A percentile compares a stretch with the other conserved stretches of the same genome.
Conservation (phyloP, 2,329 filamentous ascomycete species). For the Claviceps citrina region DNA sequence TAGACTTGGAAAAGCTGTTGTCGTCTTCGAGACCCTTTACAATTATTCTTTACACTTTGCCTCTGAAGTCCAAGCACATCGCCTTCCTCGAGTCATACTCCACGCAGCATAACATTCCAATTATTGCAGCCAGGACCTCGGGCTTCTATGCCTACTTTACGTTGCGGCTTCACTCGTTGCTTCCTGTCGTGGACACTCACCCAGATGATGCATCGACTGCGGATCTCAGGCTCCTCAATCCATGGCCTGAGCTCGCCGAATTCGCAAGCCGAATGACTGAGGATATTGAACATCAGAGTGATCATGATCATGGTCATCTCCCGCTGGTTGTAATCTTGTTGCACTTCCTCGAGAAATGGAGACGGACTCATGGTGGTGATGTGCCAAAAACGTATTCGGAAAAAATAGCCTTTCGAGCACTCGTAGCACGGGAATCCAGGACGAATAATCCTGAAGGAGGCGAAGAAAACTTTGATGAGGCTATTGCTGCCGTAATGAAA, state of each 20-base stretch:
- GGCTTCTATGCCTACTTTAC: conserved; percentile 87
- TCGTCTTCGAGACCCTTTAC: conserved; percentile 29
- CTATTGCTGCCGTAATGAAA: conserved; percentile 72
- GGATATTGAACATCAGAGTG: conserved; percentile 52
- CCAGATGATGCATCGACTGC: conserved; percentile 73
- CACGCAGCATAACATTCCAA: conserved; percentile 46
- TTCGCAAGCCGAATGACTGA: conserved; percentile 53
- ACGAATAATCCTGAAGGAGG: conserved; percentile 65
- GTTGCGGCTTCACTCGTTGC: conserved; percentile 60
- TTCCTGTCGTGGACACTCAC: conserved; percentile 90
- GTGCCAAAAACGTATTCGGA: conserved; percentile 65
- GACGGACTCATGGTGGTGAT: conserved; percentile 48
- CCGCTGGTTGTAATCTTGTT: conserved; percentile 75
- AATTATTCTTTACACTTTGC: conserved; percentile 39
- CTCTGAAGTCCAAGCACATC: conserved; percentile 29
- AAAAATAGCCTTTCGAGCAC: conserved; percentile 65
- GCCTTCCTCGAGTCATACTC: conserved; percentile 31
- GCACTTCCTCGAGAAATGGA: conserved; percentile 73
- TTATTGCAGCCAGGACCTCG: conserved; percentile 72
- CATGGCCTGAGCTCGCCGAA: conserved; percentile 66
- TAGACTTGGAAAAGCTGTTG: conserved; percentile 28
- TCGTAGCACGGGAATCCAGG: conserved; percentile 52
- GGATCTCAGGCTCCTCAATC: conserved; percentile 68
- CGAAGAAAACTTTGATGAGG: conserved; percentile 96
- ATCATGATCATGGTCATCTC: conserved; percentile 79